Conservation (phyloP, 73 alveolate genomes). For the Uronychia setigera region DNA sequence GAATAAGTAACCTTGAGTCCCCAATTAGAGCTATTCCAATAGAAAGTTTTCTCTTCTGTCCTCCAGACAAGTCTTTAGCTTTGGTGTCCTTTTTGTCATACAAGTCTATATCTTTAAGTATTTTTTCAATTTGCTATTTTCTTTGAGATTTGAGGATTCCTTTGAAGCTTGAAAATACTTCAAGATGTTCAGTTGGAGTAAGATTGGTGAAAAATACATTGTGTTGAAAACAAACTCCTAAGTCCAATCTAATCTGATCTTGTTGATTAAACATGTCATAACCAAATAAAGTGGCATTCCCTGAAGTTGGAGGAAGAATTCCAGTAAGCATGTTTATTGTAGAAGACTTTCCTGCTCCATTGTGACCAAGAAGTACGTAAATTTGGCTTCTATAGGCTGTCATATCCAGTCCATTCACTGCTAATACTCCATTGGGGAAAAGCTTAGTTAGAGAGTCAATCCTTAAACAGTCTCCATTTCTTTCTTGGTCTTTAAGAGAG, state of each 20-base stretch:
- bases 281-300: constrained; percentile 71
- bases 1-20: constrained; percentile 82
- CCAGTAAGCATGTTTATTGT: constrained; percentile 95
- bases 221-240: constrained; percentile 99
- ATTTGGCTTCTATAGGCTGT: constrained; percentile 95
- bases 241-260: constrained; percentile 77
- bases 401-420: constrained; percentile 87
- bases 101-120: constrained; percentile 65
- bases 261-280: constrained; percentile 67
- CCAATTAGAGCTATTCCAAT: constrained; percentile 97
- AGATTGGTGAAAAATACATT: constrained; percentile 91
- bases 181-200: constrained; percentile 85
- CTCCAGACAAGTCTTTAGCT: constrained; percentile 95
- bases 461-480: constrained; percentile 58
- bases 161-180: constrained; percentile 79
- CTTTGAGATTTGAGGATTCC: constrained; percentile 45
- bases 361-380: constrained; percentile 98
- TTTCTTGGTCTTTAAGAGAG: constrained; percentile 11
- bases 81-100: constrained; percentile 45
- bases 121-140: constrained; percentile 45
- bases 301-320: constrained; percentile 64
- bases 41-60: constrained; percentile 95
- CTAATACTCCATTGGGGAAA: constrained; percentile 87
- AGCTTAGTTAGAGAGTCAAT: constrained; percentile 65
- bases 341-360: constrained; percentile 99